Conservation (phyloP, 2,329 filamentous ascomycete genomes). For the Fusarium sp. region DNA sequence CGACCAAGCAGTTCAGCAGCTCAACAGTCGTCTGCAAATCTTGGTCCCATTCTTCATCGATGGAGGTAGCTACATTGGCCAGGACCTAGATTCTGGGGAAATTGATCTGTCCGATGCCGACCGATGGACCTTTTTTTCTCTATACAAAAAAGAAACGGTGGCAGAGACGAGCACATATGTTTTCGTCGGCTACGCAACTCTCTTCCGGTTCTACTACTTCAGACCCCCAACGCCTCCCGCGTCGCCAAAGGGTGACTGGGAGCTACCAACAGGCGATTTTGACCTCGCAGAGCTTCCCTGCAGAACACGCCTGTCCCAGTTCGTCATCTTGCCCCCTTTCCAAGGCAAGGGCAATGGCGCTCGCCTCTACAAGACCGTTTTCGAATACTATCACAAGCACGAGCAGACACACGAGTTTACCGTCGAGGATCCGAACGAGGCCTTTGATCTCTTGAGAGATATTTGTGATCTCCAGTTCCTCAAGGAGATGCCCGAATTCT, state of each 20-base stretch:
- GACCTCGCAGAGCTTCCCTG: conserved; percentile 70
- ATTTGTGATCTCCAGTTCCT: conserved; percentile 74
- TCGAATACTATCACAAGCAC: conserved; percentile 70
- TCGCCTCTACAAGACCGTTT: conserved; percentile 82
- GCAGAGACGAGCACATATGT: conserved; percentile 68
- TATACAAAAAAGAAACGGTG: conserved; percentile 71
- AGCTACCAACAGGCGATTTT: conserved; percentile 55
- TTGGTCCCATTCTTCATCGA: conserved; percentile 90
- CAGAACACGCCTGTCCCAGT: conserved; percentile 88
- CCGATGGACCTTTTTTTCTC: conserved; percentile 90
- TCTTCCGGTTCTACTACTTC: conserved; percentile 83
- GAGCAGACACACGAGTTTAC: conserved; percentile 81
- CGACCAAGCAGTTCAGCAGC: conserved; percentile 71
- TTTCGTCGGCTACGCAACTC: conserved; percentile 88
- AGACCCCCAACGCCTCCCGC: conserved; percentile 56
- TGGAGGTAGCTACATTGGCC: conserved; percentile 77
- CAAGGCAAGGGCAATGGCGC: conserved; percentile 81
- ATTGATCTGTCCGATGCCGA: conserved; percentile 74
- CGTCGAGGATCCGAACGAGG: conserved; percentile 91
- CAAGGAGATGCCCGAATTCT: conserved; percentile 65
- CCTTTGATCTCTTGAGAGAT: conserved; percentile 81
- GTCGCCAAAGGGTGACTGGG: conserved; percentile 53
- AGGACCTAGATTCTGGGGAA: conserved; percentile 58
- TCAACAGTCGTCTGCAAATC: conserved; percentile 83
- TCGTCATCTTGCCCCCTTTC: conserved; percentile 87